Evolutionary conservation across 2,329 filamentous ascomycete species (phyloP), one percentile per base, ranked within the genome.

Genomic region (Bipolaris gigantea): DNA sequence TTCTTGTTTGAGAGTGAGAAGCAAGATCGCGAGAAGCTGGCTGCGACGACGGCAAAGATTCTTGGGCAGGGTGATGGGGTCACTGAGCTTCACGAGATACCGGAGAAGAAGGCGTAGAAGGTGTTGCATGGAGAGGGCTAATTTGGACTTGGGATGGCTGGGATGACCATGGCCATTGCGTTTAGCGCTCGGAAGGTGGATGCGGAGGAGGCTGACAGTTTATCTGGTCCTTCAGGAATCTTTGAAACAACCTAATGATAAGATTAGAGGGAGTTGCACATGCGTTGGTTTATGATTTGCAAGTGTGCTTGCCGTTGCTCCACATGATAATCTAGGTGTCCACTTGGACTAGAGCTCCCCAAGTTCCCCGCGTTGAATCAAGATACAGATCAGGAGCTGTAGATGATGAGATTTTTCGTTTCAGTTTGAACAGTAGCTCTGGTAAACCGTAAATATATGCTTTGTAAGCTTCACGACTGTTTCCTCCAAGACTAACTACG

Each of bases 1-100:
- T 73, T 73, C 58, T 53, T 72, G 45, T 71, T 72, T 38, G 69
- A 72, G 23, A 62, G 60, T 13, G 67, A 72, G 34, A 60, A 63
- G 35, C 56, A 64, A 2, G 62, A 62, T 15, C 57, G 62, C 21
- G 58, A 61, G n/a, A 52, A 48, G 13, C 53, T 72, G 7, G 55
- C 57, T 30, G 57, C 60, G 6, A 55, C 63, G 2, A 61, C 64
- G 8, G 60, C 61, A 5, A 72, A 71, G 52, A 57, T 65, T 1
- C 23, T 44, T 8, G 35, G 66, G 11, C 56, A 56, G 9, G 62
- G 65, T 34, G 58, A 59, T 2, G 49, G 35, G 5, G 36, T 63
- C 6, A 63, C 56, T 2, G 67, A 71, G 49, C 30, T 68, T 10
- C 64, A 65, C 6, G 63, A 68, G 48, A 35, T 48, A 33, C 58